These are phyloP conservation scores for Tetradesmus obliquus DNA, from an alignment of 139 green algal genomes.

Conservation along the genomic window DNA sequence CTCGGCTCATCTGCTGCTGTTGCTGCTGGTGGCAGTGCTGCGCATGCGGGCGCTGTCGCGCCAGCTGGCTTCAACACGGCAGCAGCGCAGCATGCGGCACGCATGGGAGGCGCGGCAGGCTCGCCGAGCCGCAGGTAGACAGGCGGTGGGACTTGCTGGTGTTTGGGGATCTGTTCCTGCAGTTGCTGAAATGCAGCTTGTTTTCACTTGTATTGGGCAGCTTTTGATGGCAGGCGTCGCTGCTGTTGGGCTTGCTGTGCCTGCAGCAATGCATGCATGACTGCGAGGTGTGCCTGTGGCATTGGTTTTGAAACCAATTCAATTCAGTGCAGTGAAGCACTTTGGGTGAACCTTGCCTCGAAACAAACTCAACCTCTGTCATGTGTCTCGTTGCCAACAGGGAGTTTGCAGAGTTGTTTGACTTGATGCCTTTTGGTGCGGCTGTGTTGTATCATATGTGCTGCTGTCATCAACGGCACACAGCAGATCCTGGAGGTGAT, in stretches of 20 bases:
- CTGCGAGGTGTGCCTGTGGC: not conserved
- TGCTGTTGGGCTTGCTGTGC: not conserved
- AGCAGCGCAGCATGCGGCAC: not conserved
- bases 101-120: not conserved
- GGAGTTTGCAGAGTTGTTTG: too few species aligned
- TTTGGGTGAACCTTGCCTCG: too few species aligned
- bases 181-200: not conserved
- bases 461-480: too few species aligned
- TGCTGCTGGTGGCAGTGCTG: not conserved
- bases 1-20: not conserved
- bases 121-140: not conserved
- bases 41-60: not conserved
- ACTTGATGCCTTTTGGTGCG: too few species aligned
- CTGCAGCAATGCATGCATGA: not conserved
- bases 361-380: too few species aligned
- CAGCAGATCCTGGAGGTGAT: too few species aligned
- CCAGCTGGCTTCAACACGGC: not conserved
- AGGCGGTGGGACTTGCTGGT: not conserved
- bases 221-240: not conserved
- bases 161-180: not conserved
- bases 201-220: too few species aligned
- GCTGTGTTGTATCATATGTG: too few species aligned
- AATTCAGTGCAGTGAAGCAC: too few species aligned
- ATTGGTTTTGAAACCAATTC: too few species aligned
- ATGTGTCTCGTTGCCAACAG: too few species aligned